Evolutionary conservation across 768 basidiomycete genomes (phyloP).

Genomic region (Auricularia cornea): DNA sequence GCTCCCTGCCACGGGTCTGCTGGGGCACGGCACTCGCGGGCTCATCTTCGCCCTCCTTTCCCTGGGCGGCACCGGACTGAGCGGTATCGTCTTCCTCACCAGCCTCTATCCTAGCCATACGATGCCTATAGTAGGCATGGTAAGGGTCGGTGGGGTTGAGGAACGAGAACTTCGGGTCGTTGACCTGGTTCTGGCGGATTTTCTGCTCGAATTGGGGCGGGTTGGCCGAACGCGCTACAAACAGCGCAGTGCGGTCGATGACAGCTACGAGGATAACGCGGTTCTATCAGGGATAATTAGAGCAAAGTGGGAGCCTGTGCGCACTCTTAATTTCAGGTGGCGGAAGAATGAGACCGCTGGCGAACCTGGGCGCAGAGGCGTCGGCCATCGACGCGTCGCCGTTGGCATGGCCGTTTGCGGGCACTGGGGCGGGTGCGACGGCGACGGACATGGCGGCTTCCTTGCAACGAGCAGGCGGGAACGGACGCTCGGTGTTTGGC

Average conservation of each 20-base stretch:
- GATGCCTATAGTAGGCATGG: constrained; percentile 95
- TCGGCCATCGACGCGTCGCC: constrained; percentile 35
- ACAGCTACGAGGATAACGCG: constrained; percentile 55
- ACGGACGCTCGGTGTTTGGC: neutral
- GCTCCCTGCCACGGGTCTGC: constrained; percentile 27
- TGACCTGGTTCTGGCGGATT: constrained; percentile 91
- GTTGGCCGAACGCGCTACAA: constrained; percentile 89
- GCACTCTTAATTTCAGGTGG: constrained; percentile 91
- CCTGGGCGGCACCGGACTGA: constrained; percentile 35
- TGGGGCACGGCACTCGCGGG: constrained; percentile 6
- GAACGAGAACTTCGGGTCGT: constrained; percentile 98
- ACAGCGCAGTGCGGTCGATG: constrained; percentile 89
- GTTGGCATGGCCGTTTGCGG: constrained; percentile 25
- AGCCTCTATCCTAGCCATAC: constrained; percentile 71
- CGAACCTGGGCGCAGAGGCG: constrained; percentile 41
- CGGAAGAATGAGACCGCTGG: constrained; percentile 86
- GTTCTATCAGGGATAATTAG: too few species aligned
- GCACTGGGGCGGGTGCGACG: neutral
- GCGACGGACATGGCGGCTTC: constrained; percentile 2
- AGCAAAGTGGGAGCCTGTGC: constrained; percentile 18
- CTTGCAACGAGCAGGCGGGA: too few species aligned
- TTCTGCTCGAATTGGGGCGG: constrained; percentile 93
- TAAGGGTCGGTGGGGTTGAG: constrained; percentile 95
- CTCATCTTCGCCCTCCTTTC: constrained; percentile 27
- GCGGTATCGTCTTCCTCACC: constrained; percentile 58